Conservation (phyloP, 106 monocot species). For the Acorus calamus region DNA sequence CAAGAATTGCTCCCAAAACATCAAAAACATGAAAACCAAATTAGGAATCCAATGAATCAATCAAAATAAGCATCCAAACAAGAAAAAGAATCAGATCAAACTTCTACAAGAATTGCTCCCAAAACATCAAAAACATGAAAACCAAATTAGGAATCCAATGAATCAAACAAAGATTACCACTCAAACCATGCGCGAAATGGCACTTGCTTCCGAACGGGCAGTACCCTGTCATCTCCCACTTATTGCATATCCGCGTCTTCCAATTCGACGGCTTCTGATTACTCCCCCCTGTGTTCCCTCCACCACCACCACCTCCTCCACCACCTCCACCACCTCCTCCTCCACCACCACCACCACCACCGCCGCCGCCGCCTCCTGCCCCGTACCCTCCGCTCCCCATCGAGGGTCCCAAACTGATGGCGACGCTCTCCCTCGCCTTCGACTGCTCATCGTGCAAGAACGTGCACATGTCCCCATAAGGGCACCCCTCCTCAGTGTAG, state of each 20-base stretch:
- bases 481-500: constrained; percentile 88
- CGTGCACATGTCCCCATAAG: constrained; percentile 81
- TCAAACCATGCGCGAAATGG: constrained; percentile 93
- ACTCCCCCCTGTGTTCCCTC: background rate
- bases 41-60: background rate
- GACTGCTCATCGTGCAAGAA: constrained; percentile 92
- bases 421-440: constrained; percentile 81
- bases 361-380: constrained; percentile 8
- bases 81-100: too few relatives aligned
- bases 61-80: too few relatives aligned
- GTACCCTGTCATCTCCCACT: constrained; percentile 98
- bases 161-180: constrained; percentile 28
- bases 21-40: background rate
- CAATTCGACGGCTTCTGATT: constrained; percentile 90
- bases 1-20: too few relatives aligned
- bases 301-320: too few relatives aligned
- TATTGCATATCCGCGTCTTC: constrained; percentile 99
- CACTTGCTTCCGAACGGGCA: constrained; percentile 98
- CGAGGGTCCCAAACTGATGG: constrained; percentile 67
- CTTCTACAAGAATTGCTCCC: too few relatives aligned
- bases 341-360: too few relatives aligned
- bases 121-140: too few relatives aligned
- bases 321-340: too few relatives aligned
- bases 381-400: constrained; percentile 33
- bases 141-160: background rate